phyloP scores from a whole-genome alignment of 1,139 yeast species.

The Zygotorulaspora mrakii region DNA sequence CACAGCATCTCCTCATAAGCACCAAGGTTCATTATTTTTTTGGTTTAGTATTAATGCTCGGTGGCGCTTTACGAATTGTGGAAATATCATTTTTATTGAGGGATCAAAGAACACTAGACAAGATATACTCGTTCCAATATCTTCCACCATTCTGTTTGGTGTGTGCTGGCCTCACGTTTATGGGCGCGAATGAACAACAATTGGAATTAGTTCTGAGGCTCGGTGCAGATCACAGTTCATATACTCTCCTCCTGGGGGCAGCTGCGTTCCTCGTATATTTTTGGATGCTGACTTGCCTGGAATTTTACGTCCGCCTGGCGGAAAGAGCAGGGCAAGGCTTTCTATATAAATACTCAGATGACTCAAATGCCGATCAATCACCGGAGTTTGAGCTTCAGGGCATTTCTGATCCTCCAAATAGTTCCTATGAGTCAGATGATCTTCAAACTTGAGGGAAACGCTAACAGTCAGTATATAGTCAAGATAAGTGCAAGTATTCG shows the following conservation, averaged over 20 bases:
- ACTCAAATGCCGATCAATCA: constrained; percentile 1
- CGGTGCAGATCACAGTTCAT: constrained; percentile 82
- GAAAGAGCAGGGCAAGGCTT: constrained; percentile 15
- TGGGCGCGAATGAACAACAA: constrained; percentile 93
- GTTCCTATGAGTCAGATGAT: constrained; percentile 1
- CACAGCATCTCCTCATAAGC: constrained; percentile 67
- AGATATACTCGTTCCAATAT: constrained; percentile 70
- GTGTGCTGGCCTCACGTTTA: constrained; percentile 74
- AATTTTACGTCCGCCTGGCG: constrained; percentile 52
- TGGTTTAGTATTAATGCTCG: constrained; percentile 74
- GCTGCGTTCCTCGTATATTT: constrained; percentile 71
- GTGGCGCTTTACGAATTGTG: constrained; percentile 68
- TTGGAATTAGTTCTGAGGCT: constrained; percentile 62
- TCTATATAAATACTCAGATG: constrained; percentile 10
- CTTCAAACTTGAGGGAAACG: constrained; percentile 2
- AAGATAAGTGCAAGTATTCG: background rate
- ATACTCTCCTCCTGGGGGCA: constrained; percentile 66
- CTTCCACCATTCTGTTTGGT: constrained; percentile 77
- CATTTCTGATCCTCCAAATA: constrained; percentile 1
- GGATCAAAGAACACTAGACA: constrained; percentile 51
- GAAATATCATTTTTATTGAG: constrained; percentile 70
- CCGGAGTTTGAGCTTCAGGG: constrained; percentile 16
- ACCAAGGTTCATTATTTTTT: constrained; percentile 85
- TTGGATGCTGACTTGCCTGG: constrained; percentile 57
- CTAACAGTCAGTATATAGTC: background rate